These are phyloP conservation scores for Apostasia shenzhenica DNA, from an alignment of 106 monocot species.

Conservation along the genomic window DNA sequence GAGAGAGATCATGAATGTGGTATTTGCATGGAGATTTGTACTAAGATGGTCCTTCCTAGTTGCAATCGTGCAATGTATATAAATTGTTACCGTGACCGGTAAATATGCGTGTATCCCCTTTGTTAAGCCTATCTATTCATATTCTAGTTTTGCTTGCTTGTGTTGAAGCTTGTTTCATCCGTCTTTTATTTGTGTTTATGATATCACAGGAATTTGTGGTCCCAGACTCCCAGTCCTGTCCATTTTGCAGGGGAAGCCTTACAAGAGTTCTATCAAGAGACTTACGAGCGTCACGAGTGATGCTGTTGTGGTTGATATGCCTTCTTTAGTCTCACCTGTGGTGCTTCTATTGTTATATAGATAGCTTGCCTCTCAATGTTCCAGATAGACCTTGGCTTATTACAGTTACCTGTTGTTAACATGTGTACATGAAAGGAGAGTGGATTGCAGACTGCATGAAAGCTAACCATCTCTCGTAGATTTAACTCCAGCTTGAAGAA, in stretches of 20 bases:
- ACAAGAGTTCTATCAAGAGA: constrained; percentile 78
- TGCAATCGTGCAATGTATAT: constrained; percentile 98
- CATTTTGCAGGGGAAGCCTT: constrained; percentile 84
- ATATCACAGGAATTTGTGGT: constrained; percentile 43
- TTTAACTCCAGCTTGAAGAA: constrained; percentile 25
- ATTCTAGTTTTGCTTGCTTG: background rate
- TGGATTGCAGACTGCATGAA: constrained; percentile 9
- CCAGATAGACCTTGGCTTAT: constrained; percentile 81
- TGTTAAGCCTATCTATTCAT: background rate
- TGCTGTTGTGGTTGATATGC: constrained; percentile 55
- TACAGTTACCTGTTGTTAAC: constrained; percentile 64
- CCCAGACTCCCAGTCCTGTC: constrained; percentile 52
- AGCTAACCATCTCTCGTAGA: constrained; percentile 47
- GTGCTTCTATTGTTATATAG: constrained; percentile 59
- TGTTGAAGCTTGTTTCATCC: background rate
- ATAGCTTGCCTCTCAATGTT: constrained; percentile 75
- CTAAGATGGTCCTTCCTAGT: constrained; percentile 82
- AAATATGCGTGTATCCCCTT: background rate
- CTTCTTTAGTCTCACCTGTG: constrained; percentile 51
- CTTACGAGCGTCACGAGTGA: constrained; percentile 67
- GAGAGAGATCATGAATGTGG: constrained; percentile 83
- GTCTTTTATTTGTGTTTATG: too few species aligned
- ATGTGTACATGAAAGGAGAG: constrained; percentile 1
- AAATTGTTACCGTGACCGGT: constrained; percentile 93
- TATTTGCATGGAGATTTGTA: constrained; percentile 78